phyloP scores from a whole-genome alignment of 805 yeast genomes.

The Blastobotrys terrestris region DNA sequence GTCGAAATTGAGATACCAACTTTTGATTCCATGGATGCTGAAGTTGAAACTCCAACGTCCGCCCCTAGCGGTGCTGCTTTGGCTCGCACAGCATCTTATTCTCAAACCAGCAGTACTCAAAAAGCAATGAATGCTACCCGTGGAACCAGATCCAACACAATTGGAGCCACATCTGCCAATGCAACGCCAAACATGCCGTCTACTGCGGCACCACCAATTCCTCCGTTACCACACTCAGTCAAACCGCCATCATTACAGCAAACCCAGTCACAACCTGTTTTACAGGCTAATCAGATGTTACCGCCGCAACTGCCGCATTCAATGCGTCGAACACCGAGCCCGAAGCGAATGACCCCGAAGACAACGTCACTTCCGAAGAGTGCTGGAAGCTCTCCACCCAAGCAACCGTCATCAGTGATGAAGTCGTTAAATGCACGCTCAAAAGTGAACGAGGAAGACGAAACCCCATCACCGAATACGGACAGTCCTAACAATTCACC shows the following conservation, averaged over 20 bases:
- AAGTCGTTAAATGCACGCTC: neutral
- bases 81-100: slow-evolving; percentile 6
- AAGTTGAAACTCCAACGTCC: slow-evolving; percentile 13
- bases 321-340: slow-evolving; percentile 18
- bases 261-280: slow-evolving; percentile 4
- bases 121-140: slow-evolving; percentile 1
- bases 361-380: slow-evolving; percentile 19
- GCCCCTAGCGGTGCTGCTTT: slow-evolving; percentile 10
- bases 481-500: slow-evolving; percentile 37
- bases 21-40: slow-evolving; percentile 22
- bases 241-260: slow-evolving; percentile 13
- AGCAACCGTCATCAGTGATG: slow-evolving; percentile 1
- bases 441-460: neutral
- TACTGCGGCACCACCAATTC: slow-evolving; percentile 1
- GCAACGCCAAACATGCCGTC: neutral
- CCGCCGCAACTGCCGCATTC: slow-evolving; percentile 21
- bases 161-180: neutral
- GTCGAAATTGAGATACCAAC: slow-evolving; percentile 27
- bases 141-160: neutral
- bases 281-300: slow-evolving; percentile 12
- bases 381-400: neutral
- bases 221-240: neutral
- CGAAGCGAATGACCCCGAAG: slow-evolving; percentile 16
- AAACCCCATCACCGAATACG: neutral
- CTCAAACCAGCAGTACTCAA: slow-evolving; percentile 8